Conservation (phyloP, 805 yeast genomes). For the Saturnispora dispora region DNA sequence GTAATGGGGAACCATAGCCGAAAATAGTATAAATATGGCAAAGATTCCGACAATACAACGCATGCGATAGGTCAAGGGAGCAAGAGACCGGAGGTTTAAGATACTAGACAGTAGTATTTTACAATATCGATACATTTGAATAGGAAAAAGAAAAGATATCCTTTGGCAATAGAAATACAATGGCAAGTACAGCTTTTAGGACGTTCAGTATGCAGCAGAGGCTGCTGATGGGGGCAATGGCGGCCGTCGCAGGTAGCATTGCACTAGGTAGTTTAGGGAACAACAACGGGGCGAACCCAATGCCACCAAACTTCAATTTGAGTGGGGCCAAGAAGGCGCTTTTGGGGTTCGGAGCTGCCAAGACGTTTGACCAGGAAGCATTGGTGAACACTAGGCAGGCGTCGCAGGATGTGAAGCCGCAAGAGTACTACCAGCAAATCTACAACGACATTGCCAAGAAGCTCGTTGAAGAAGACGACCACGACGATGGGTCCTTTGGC, state of each 20-base stretch:
- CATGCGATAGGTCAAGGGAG: neutral
- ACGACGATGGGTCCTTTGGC: constrained; percentile 54
- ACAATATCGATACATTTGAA: no score
- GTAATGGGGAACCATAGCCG: neutral
- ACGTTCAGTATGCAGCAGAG: neutral
- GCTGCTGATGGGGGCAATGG: neutral
- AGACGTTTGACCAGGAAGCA: constrained; percentile 24
- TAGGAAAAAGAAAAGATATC: no score
- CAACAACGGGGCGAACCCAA: neutral
- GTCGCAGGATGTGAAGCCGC: constrained; percentile 23
- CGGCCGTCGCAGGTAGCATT: neutral
- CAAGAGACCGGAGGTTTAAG: no score
- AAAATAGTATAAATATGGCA: neutral
- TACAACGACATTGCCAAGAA: constrained; percentile 66
- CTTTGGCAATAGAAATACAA: neutral
- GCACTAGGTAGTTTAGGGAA: neutral
- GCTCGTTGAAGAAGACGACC: constrained; percentile 45
- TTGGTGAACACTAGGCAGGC: constrained; percentile 28
- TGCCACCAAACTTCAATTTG: neutral
- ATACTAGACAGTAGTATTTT: no score
- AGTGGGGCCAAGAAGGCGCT: neutral
- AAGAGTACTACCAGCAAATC: constrained; percentile 51
- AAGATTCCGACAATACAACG: neutral
- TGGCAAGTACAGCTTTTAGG: neutral
- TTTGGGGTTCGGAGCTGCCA: constrained; percentile 25